Conservation (phyloP, 2,329 filamentous ascomycete genomes). For the Tolypocladium guangdongense region DNA sequence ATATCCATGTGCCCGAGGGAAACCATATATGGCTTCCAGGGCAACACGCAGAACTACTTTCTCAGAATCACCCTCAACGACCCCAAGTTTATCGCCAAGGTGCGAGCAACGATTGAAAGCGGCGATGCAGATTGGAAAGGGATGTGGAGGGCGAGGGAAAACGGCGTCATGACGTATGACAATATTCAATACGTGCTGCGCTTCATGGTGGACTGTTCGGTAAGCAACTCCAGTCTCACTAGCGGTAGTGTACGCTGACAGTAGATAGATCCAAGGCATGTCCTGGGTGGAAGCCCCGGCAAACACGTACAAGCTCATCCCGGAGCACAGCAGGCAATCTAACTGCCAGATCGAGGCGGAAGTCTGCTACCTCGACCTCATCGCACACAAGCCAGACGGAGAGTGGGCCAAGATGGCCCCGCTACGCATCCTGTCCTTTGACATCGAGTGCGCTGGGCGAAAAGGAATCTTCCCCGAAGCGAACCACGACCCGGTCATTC, state of each 20-base stretch:
- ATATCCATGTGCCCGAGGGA: slow-evolving; percentile 76
- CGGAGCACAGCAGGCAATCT: slow-evolving; percentile 59
- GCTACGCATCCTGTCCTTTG: slow-evolving; percentile 83
- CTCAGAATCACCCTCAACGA: slow-evolving; percentile 89
- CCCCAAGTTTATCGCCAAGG: slow-evolving; percentile 68
- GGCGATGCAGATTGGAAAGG: slow-evolving; percentile 80
- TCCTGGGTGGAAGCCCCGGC: slow-evolving; percentile 87
- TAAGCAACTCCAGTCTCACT: slow-evolving; percentile 23
- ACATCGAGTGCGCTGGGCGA: slow-evolving; percentile 96
- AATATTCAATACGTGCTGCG: slow-evolving; percentile 89
- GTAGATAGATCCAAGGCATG: slow-evolving; percentile 71
- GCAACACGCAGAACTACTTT: slow-evolving; percentile 84
- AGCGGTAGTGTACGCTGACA: slow-evolving; percentile 7
- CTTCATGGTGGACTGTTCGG: slow-evolving; percentile 96
- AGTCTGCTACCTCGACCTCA: slow-evolving; percentile 70
- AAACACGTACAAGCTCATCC: slow-evolving; percentile 60
- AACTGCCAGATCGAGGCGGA: slow-evolving; percentile 94
- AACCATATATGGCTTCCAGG: slow-evolving; percentile 89
- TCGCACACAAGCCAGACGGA: slow-evolving; percentile 78
- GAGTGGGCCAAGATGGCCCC: slow-evolving; percentile 99
- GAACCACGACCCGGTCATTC: slow-evolving; percentile 85
- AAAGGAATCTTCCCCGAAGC: slow-evolving; percentile 97
- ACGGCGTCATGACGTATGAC: slow-evolving; percentile 82
- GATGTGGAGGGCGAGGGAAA: slow-evolving; percentile 63
- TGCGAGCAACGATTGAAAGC: slow-evolving; percentile 65